These are phyloP conservation scores for Coemansia sp. DNA, from an alignment of 192 early-diverging fungal species.

Conservation along the genomic window DNA sequence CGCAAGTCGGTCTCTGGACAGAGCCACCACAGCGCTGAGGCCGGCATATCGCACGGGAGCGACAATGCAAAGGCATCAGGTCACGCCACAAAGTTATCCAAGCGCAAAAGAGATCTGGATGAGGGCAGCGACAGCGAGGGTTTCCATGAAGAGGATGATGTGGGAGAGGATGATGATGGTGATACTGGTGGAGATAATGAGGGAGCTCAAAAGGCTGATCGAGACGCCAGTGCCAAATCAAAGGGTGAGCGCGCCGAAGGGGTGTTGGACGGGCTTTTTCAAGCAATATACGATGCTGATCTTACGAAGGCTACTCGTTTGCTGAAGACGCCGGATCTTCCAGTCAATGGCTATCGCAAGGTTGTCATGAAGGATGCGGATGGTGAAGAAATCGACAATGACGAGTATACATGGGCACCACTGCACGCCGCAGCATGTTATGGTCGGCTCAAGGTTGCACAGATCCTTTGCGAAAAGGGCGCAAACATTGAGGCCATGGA, in stretches of 20 bases:
- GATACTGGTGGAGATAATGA: background rate
- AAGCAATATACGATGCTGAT: conserved; percentile 52
- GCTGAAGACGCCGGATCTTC: conserved; percentile 33
- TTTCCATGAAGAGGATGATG: conserved; percentile 7
- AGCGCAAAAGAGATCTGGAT: conserved; percentile 39
- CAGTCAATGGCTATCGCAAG: conserved; percentile 40
- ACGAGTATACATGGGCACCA: conserved; percentile 76
- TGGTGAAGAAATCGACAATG: conserved; percentile 54
- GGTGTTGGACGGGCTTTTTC: conserved; percentile 44
- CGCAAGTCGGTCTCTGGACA: conserved; percentile 18
- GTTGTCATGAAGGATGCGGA: conserved; percentile 51
- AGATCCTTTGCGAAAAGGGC: conserved; percentile 69
- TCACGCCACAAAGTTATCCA: conserved; percentile 10
- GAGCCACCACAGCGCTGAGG: conserved; percentile 10
- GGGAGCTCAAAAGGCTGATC: background rate
- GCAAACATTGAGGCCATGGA: conserved; percentile 81
- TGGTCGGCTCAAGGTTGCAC: conserved; percentile 67
- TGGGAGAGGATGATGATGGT: conserved; percentile 1
- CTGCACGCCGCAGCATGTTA: conserved; percentile 86
- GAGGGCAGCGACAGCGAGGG: conserved; percentile 13
- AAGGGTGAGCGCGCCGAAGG: conserved; percentile 7
- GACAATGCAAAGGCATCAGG: background rate
- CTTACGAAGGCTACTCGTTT: conserved; percentile 30
- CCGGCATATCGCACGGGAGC: background rate
- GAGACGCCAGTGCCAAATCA: conserved; percentile 7